Percentiles rank a stretch among this genome's conserved stretches.
Conservation (phyloP, 139 green algal species). For the Deuterostichococcus epilithicus region DNA sequence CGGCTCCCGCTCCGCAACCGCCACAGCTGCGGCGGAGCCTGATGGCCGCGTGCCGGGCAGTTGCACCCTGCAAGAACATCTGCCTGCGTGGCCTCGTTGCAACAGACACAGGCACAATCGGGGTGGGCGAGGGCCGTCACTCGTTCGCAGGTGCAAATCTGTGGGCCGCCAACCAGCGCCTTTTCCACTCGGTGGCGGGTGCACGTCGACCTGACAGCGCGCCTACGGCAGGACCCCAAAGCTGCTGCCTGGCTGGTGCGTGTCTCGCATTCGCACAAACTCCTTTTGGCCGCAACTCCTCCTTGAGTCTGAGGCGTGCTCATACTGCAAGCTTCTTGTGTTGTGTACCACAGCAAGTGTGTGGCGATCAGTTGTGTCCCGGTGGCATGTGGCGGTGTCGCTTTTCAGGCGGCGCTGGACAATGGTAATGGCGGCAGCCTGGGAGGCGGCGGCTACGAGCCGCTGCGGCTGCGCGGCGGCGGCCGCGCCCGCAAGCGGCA, state of each 20-base stretch:
- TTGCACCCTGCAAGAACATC: too few species aligned
- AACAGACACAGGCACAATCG: too few species aligned
- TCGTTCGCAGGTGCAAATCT: constrained; percentile 40
- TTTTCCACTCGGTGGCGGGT: constrained; percentile 29
- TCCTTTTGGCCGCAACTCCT: too few species aligned
- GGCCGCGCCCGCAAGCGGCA: neutral
- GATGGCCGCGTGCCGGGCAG: too few species aligned
- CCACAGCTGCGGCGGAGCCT: too few species aligned
- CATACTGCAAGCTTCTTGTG: too few species aligned
- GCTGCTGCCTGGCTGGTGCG: constrained; percentile 11
- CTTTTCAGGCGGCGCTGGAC: neutral
- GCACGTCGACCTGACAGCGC: constrained; percentile 16
- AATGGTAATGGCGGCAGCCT: neutral
- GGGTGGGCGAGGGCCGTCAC: too few species aligned
- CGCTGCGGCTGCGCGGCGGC: constrained; percentile 14
- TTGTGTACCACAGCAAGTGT: neutral
- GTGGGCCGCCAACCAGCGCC: constrained; percentile 14
- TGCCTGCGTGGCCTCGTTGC: too few species aligned
- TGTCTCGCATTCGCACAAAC: too few species aligned
- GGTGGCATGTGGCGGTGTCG: too few species aligned
- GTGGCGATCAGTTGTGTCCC: neutral
- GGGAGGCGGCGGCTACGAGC: neutral
- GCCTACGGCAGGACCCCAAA: constrained; percentile 24
- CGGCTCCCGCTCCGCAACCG: too few species aligned
- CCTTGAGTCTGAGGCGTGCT: too few species aligned